Conservation (phyloP, 192 early-diverging fungal genomes). For the Powellomyces hirtus region DNA sequence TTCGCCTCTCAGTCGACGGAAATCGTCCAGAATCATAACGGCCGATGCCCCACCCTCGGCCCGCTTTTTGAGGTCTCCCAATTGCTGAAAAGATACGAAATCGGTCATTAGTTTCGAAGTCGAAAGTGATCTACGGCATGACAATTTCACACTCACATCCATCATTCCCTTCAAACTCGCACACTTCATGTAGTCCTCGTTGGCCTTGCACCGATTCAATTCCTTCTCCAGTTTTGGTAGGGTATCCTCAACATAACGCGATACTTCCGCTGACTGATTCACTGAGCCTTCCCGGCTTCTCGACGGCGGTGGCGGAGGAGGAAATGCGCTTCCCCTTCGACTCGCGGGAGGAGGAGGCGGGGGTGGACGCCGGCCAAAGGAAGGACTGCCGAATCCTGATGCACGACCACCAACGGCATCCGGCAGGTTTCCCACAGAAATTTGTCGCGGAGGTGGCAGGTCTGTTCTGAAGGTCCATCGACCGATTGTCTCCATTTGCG, state of each 20-base stretch:
- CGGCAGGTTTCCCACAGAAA: constrained; percentile 27
- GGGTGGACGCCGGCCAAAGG: constrained; percentile 21
- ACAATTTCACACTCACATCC: constrained; percentile 1
- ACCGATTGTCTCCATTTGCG: constrained; percentile 30
- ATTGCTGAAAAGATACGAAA: background rate
- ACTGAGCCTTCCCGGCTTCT: constrained; percentile 18
- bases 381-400: background rate
- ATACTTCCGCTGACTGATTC: constrained; percentile 8
- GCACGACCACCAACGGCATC: background rate
- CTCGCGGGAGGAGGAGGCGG: constrained; percentile 31
- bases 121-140: background rate
- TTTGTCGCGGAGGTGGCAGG: constrained; percentile 45
- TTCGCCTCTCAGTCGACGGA: constrained; percentile 5
- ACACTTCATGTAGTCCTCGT: constrained; percentile 18
- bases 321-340: constrained; percentile 4
- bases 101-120: background rate
- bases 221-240: constrained; percentile 14
- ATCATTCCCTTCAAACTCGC: constrained; percentile 12
- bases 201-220: background rate
- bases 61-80: constrained; percentile 1
- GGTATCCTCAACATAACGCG: constrained; percentile 18
- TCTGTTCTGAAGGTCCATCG: constrained; percentile 48
- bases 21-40: constrained; percentile 11
- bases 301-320: constrained; percentile 15
- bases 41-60: constrained; percentile 1